phyloP scores from a whole-genome alignment of 192 early-diverging fungal genomes.

The Linderina pennispora region DNA sequence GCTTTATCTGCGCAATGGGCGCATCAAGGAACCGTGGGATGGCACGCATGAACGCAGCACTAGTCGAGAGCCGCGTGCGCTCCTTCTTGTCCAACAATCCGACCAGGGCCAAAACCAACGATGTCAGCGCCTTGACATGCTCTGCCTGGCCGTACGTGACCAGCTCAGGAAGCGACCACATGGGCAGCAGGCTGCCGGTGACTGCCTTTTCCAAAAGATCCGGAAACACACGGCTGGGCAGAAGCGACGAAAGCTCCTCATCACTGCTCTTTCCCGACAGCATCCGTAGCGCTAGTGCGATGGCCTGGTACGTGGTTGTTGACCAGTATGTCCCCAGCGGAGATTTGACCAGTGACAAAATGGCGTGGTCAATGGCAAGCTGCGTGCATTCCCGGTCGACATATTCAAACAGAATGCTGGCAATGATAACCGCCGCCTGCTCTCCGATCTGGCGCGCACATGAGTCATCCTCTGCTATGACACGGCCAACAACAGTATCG shows the following conservation, averaged over 20 bases:
- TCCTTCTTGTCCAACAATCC: slow-evolving; percentile 9
- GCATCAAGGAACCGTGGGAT: slow-evolving; percentile 37
- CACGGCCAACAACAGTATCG: slow-evolving; percentile 4
- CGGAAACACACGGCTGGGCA: slow-evolving; percentile 12
- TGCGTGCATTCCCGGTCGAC: too few species aligned
- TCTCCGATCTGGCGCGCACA: not conserved
- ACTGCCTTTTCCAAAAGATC: slow-evolving; percentile 6
- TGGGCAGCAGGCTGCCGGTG: slow-evolving; percentile 13
- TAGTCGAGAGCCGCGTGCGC: slow-evolving; percentile 8
- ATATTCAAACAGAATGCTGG: too few species aligned
- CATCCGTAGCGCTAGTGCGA: slow-evolving; percentile 27
- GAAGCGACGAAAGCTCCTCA: too few species aligned
- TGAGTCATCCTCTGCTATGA: not conserved
- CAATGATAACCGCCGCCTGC: not conserved
- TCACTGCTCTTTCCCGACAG: slow-evolving; percentile 10
- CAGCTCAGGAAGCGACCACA: slow-evolving; percentile 22
- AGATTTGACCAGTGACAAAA: too few species aligned
- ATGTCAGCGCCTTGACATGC: slow-evolving; percentile 10
- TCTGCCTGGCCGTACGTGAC: slow-evolving; percentile 5
- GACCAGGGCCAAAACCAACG: slow-evolving; percentile 20
- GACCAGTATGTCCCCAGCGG: too few species aligned
- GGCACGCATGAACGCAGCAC: slow-evolving; percentile 22
- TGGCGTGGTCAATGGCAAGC: too few species aligned
- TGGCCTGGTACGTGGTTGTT: slow-evolving; percentile 7
- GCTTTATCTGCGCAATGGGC: slow-evolving; percentile 16